Evolutionary conservation across 257 asterid species (phyloP).

Genomic region (Plantago major): DNA sequence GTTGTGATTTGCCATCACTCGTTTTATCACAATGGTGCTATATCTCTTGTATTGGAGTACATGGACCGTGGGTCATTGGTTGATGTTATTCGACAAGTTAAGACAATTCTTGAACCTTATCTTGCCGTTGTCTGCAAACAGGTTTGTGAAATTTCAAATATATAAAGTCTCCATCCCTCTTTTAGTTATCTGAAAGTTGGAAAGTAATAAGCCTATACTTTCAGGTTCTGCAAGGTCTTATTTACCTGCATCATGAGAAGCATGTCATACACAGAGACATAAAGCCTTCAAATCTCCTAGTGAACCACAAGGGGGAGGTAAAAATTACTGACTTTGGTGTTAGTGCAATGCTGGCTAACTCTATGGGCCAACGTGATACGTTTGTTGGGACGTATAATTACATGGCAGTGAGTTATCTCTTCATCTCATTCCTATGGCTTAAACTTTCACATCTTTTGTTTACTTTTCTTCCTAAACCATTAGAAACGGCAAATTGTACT

Average conservation of each 20-base stretch:
- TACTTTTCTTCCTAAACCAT: constrained; percentile 8
- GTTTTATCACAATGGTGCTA: constrained; percentile 97
- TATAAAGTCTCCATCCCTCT: constrained; percentile 3
- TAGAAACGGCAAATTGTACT: constrained; percentile 9
- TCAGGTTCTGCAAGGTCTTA: constrained; percentile 92
- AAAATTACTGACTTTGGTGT: constrained; percentile 98
- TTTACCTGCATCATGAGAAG: constrained; percentile 77
- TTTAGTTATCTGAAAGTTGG: neutral
- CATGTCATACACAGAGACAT: constrained; percentile 96
- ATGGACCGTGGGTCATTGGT: constrained; percentile 97
- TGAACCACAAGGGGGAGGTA: constrained; percentile 89
- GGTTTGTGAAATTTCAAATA: constrained; percentile 36
- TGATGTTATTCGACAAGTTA: constrained; percentile 62
- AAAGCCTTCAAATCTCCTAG: constrained; percentile 72
- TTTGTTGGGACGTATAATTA: constrained; percentile 96
- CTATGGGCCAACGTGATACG: constrained; percentile 93
- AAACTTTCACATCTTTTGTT: neutral
- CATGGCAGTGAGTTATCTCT: constrained; percentile 73
- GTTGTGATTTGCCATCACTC: constrained; percentile 96
- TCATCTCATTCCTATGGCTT: constrained; percentile 6
- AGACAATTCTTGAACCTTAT: constrained; percentile 93
- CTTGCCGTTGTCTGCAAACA: constrained; percentile 93
- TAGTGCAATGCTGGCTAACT: constrained; percentile 91
- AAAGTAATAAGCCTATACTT: neutral
- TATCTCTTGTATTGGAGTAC: constrained; percentile 87